Evolutionary conservation across 2,329 filamentous ascomycete genomes (phyloP).

Genomic region (Raffaelea albimanens): DNA sequence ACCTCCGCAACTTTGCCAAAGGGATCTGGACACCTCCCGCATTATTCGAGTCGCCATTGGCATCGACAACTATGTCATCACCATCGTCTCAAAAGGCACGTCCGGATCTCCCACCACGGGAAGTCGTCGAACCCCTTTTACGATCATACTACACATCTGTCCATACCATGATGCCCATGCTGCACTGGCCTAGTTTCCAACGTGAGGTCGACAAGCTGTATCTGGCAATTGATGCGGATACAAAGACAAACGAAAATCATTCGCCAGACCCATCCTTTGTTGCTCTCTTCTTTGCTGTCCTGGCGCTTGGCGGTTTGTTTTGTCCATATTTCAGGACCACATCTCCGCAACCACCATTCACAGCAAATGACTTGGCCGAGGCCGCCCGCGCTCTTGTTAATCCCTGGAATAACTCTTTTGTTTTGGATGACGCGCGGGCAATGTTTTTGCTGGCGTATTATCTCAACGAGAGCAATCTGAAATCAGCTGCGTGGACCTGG

Average conservation of each 20-base stretch:
- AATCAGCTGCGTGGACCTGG: constrained; percentile 79
- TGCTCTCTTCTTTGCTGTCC: constrained; percentile 70
- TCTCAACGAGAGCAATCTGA: constrained; percentile 76
- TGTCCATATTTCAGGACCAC: constrained; percentile 56
- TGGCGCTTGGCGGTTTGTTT: constrained; percentile 76
- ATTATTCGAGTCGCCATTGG: constrained; percentile 36
- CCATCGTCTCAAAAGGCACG: constrained; percentile 23
- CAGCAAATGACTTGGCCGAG: constrained; percentile 60
- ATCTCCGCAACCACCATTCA: constrained; percentile 41
- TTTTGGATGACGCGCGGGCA: constrained; percentile 64
- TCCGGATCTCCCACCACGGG: constrained; percentile 61
- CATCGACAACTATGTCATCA: constrained; percentile 24
- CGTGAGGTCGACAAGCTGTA: constrained; percentile 71
- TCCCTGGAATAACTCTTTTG: constrained; percentile 71
- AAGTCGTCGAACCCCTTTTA: constrained; percentile 62
- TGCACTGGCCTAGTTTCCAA: constrained; percentile 82
- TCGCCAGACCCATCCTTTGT: constrained; percentile 55
- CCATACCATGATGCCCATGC: constrained; percentile 72
- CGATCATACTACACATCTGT: constrained; percentile 66
- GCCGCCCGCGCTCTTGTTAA: constrained; percentile 61
- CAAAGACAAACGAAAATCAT: not conserved
- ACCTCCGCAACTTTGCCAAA: constrained; percentile 62
- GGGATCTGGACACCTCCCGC: constrained; percentile 74
- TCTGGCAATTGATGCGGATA: constrained; percentile 24
- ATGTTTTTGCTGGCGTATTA: constrained; percentile 68